phyloP scores from a whole-genome alignment of 2,329 filamentous ascomycete genomes.

The Aspergillus sergii region DNA sequence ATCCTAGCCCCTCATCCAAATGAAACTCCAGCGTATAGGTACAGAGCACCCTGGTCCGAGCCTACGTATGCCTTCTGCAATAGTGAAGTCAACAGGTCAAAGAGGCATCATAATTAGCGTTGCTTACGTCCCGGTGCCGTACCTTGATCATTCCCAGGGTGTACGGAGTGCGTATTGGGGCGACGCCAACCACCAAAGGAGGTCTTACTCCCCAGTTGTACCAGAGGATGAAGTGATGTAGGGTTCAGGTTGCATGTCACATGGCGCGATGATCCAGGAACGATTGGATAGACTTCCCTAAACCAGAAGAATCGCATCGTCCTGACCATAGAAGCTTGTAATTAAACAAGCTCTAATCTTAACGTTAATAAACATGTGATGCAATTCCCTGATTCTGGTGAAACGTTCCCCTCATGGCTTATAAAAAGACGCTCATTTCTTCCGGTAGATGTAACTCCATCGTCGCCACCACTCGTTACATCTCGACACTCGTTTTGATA shows the following conservation, averaged over 20 bases:
- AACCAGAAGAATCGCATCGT: neutral
- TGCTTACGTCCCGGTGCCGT: neutral
- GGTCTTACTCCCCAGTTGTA: neutral
- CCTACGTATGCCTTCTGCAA: neutral
- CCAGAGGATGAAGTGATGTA: neutral
- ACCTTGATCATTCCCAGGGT: neutral
- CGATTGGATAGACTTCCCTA: neutral
- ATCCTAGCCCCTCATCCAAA: neutral
- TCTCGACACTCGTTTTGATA: slow-evolving; percentile 4
- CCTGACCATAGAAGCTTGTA: neutral
- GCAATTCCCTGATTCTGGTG: neutral
- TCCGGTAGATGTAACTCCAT: neutral
- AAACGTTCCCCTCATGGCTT: neutral
- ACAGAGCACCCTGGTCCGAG: neutral
- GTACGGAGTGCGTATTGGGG: neutral
- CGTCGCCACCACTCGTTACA: slow-evolving; percentile 1
- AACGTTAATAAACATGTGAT: neutral
- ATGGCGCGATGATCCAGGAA: neutral
- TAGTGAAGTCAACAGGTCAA: neutral
- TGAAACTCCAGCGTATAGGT: neutral
- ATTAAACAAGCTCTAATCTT: neutral
- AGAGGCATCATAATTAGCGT: neutral
- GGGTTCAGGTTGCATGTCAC: neutral
- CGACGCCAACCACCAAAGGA: neutral
- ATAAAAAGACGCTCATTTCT: neutral